phyloP scores from a whole-genome alignment of 176 grass and related monocot genomes.

The Luzula sylvatica region DNA sequence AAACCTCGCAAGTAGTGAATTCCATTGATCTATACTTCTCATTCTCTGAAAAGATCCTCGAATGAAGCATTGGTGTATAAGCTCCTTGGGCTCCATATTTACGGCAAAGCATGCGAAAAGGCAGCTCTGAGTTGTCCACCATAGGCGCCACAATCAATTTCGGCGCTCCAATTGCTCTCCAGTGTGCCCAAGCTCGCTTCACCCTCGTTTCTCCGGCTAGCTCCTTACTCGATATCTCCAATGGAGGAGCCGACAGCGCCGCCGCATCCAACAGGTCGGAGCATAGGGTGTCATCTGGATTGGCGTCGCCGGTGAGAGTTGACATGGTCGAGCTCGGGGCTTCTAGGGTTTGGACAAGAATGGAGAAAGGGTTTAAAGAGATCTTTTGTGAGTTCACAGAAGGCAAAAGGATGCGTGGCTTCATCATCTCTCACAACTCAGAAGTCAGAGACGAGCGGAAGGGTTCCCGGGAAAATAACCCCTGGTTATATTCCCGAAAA shows the following conservation, averaged over 20 bases:
- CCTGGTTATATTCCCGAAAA: too few species aligned
- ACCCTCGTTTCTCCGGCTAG: constrained; percentile 34
- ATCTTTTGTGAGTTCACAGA: constrained; percentile 7
- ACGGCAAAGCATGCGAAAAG: constrained; percentile 92
- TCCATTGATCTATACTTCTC: constrained; percentile 92
- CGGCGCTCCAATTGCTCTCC: constrained; percentile 57
- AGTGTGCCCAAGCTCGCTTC: constrained; percentile 83
- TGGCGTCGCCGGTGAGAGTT: not conserved
- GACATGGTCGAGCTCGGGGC: constrained; percentile 63
- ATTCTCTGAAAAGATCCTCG: constrained; percentile 92
- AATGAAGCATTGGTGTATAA: constrained; percentile 98
- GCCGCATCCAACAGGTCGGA: not conserved
- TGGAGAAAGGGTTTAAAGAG: constrained; percentile 9
- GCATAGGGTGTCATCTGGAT: constrained; percentile 17
- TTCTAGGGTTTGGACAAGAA: constrained; percentile 27
- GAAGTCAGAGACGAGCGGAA: too few species aligned
- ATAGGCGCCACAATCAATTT: constrained; percentile 67
- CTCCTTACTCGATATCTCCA: constrained; percentile 6
- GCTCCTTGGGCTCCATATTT: constrained; percentile 77
- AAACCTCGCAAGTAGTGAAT: constrained; percentile 80
- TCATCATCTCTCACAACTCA: too few species aligned
- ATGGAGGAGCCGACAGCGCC: constrained; percentile 13
- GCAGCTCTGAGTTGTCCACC: constrained; percentile 97
- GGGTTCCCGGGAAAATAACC: too few species aligned
- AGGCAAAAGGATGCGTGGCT: constrained; percentile 7